A percentile compares a stretch with the other conserved stretches of the same genome.
Evolutionary conservation across 192 early-diverging fungal species (phyloP).

Genomic region (Gigaspora rosea): DNA sequence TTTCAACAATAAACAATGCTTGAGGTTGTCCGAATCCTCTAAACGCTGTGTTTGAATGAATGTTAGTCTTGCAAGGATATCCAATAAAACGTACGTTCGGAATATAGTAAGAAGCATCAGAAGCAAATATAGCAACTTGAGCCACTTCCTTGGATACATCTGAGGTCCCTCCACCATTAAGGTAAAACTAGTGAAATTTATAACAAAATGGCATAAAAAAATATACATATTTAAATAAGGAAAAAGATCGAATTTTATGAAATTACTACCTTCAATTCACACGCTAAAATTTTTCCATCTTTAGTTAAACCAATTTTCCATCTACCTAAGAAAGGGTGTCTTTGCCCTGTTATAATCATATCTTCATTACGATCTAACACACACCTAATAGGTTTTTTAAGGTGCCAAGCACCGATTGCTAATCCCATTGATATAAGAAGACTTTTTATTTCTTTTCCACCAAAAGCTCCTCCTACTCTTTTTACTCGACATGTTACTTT

Average conservation of each 20-base stretch:
- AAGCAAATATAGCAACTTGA: conserved; percentile 71
- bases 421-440: conserved; percentile 63
- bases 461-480: conserved; percentile 48
- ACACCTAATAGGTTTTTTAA: conserved; percentile 66
- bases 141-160: conserved; percentile 69
- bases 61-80: too few species aligned
- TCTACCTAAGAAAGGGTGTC: too few species aligned
- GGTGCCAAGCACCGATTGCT: conserved; percentile 70
- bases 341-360: too few species aligned
- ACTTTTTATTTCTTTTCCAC: conserved; percentile 66
- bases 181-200: conserved; percentile 44
- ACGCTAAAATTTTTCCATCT: conserved; percentile 67
- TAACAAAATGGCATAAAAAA: not conserved
- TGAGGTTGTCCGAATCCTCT: conserved; percentile 55
- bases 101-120: conserved; percentile 80
- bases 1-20: conserved; percentile 79
- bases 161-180: conserved; percentile 66
- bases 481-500: conserved; percentile 76
- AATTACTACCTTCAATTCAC: conserved; percentile 45
- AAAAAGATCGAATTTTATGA: not conserved
- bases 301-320: conserved; percentile 55
- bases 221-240: not conserved
- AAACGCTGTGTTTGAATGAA: too few species aligned
- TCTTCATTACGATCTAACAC: conserved; percentile 34
- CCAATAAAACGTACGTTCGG: conserved; percentile 51